Percentiles rank a stretch among this genome's conserved stretches.
These are phyloP conservation scores for Ophiostoma himal-ulmi DNA, from an alignment of 2,329 filamentous ascomycete species.

Conservation along the genomic window DNA sequence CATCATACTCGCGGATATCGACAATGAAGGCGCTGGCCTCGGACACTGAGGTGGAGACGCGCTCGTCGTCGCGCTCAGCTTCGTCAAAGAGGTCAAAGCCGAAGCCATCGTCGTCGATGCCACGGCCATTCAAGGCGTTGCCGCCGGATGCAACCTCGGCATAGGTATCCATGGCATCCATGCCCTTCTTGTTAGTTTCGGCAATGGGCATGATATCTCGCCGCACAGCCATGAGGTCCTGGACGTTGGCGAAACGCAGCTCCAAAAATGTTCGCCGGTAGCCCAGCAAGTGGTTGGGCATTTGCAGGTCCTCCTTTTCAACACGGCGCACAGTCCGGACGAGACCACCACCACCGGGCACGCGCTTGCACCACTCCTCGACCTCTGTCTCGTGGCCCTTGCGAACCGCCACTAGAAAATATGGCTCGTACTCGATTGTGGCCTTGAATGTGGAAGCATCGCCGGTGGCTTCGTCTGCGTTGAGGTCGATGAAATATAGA, in stretches of 20 bases:
- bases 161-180: slow-evolving; percentile 97
- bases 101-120: not conserved
- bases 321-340: slow-evolving; percentile 71
- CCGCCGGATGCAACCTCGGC: slow-evolving; percentile 79
- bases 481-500: slow-evolving; percentile 93
- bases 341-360: slow-evolving; percentile 69
- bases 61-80: slow-evolving; percentile 67
- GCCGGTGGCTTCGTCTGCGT: slow-evolving; percentile 93
- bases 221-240: slow-evolving; percentile 76
- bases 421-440: slow-evolving; percentile 92
- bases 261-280: slow-evolving; percentile 85
- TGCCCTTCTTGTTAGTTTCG: slow-evolving; percentile 92
- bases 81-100: slow-evolving; percentile 78
- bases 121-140: slow-evolving; percentile 59
- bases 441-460: slow-evolving; percentile 91
- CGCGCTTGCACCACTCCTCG: slow-evolving; percentile 84
- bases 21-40: slow-evolving; percentile 96
- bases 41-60: slow-evolving; percentile 43
- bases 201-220: slow-evolving; percentile 83
- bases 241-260: slow-evolving; percentile 80
- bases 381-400: slow-evolving; percentile 85
- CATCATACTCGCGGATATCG: slow-evolving; percentile 98
- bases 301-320: slow-evolving; percentile 87
- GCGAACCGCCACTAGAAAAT: slow-evolving; percentile 88
- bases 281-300: slow-evolving; percentile 93